These are phyloP conservation scores for Sicyos edulis DNA, from an alignment of 306 rosid genomes.

Conservation along the genomic window DNA sequence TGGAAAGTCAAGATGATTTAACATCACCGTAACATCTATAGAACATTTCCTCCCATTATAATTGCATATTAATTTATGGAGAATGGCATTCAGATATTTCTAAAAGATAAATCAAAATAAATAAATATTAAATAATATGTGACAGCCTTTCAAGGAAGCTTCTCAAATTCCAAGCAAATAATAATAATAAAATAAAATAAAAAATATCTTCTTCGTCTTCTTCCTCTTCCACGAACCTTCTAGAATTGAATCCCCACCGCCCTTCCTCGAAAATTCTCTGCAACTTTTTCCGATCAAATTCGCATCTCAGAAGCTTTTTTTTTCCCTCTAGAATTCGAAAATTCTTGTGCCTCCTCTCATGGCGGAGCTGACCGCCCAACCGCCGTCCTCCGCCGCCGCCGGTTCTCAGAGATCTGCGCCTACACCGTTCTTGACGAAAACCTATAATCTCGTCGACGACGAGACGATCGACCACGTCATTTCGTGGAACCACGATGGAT, in stretches of 20 bases:
- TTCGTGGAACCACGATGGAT: constrained; percentile 88
- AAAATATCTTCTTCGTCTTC: neutral
- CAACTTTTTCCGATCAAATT: neutral
- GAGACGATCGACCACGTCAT: constrained; percentile 61
- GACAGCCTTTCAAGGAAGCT: constrained; percentile 7
- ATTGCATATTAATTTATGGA: neutral
- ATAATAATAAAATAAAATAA: too few relatives aligned
- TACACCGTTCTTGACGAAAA: constrained; percentile 80
- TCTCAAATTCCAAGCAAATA: neutral
- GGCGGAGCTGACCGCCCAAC: constrained; percentile 37
- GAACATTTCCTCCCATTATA: too few relatives aligned
- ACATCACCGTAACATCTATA: neutral
- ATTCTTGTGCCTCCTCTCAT: constrained; percentile 42
- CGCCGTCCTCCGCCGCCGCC: constrained; percentile 5
- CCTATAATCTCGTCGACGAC: constrained; percentile 72
- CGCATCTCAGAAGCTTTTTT: neutral
- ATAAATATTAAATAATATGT: neutral
- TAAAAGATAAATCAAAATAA: neutral
- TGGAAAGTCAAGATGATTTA: neutral
- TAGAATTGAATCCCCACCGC: constrained; percentile 34
- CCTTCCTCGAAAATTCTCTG: neutral
- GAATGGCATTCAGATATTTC: neutral
- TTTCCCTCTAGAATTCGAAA: neutral
- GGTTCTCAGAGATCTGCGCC: constrained; percentile 53
- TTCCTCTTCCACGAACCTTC: constrained; percentile 55